Conservation (phyloP, 306 rosid genomes). For the Erythrophleum fordii region DNA sequence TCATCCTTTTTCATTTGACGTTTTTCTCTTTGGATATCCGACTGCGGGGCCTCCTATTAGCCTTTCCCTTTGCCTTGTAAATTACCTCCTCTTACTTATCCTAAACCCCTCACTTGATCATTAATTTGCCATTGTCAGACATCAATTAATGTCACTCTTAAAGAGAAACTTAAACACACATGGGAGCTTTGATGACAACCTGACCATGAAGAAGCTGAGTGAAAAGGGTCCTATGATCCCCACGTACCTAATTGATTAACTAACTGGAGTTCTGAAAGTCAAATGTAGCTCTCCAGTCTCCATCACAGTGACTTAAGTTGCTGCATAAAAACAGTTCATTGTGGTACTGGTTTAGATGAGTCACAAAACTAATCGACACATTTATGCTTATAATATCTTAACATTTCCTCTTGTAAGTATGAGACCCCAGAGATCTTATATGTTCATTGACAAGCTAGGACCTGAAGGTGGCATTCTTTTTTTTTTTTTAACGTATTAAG, state of each 20-base stretch:
- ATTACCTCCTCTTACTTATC: not conserved
- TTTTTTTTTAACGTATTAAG: too few relatives aligned
- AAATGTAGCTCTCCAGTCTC: not conserved
- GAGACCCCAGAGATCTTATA: too few relatives aligned
- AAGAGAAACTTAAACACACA: too few relatives aligned
- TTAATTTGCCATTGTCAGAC: too few relatives aligned
- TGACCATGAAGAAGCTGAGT: not conserved
- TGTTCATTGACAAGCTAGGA: too few relatives aligned
- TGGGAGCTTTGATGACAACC: too few relatives aligned
- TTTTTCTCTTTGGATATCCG: not conserved
- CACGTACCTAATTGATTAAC: too few relatives aligned
- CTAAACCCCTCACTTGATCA: too few relatives aligned
- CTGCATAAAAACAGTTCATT: not conserved
- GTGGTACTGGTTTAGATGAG: not conserved
- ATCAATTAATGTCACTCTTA: too few relatives aligned
- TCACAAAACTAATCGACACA: not conserved
- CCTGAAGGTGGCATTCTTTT: too few relatives aligned
- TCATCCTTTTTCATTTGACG: constrained; percentile 7
- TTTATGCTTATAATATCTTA: not conserved
- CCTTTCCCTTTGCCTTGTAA: constrained; percentile 2
- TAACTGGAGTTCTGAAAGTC: not conserved
- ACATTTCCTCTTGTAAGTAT: not conserved
- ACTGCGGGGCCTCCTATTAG: not conserved
- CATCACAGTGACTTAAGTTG: not conserved
- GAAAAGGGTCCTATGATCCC: too few relatives aligned